Conservation (phyloP, 208 protist genomes). For the Trichomonas vaginalis region DNA sequence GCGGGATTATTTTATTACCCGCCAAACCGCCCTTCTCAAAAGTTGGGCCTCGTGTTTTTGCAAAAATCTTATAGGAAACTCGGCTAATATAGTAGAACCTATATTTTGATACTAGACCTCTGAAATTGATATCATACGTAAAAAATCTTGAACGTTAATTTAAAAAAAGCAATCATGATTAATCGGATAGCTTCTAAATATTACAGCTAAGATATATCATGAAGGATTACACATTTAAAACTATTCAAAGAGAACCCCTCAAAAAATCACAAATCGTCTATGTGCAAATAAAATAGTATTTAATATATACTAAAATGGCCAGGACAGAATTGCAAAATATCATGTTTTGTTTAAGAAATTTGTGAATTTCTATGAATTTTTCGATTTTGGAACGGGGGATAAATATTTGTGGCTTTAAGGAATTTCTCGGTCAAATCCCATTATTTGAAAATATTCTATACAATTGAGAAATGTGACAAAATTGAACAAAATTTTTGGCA, state of each 20-base stretch:
- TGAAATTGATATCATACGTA: too few species aligned
- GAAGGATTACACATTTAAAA: neutral
- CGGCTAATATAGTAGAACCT: too few species aligned
- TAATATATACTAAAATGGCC: neutral
- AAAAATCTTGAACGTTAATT: too few species aligned
- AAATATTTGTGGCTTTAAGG: too few species aligned
- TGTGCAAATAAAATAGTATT: neutral
- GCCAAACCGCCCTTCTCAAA: neutral
- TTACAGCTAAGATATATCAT: neutral
- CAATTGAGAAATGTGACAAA: too few species aligned
- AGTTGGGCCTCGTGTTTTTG: neutral
- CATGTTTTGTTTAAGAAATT: neutral
- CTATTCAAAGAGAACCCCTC: neutral
- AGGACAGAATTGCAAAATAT: neutral
- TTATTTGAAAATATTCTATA: too few species aligned
- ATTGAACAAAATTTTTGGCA: too few species aligned
- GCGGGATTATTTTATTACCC: too few species aligned
- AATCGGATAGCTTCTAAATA: neutral
- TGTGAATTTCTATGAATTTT: neutral
- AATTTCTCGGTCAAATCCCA: too few species aligned
- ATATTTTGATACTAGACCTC: too few species aligned
- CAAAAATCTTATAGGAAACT: neutral
- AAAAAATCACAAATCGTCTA: neutral
- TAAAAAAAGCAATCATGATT: too few species aligned
- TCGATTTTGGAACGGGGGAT: neutral